Evolutionary conservation across 148 eudicot species (phyloP).

Genomic region (Silene uniflora): DNA sequence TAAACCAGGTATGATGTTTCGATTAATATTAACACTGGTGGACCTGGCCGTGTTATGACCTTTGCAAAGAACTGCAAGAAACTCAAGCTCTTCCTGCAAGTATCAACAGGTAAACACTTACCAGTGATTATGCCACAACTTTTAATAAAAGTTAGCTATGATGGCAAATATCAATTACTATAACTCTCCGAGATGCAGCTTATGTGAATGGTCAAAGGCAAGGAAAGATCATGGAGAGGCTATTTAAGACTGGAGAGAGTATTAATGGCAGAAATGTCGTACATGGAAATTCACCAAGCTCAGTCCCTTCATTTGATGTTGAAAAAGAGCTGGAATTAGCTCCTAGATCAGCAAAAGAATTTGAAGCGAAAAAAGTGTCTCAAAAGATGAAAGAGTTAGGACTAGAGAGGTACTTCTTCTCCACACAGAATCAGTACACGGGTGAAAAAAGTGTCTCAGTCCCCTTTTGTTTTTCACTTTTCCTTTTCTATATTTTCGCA

Average conservation of each 20-base stretch:
- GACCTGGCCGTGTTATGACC: slow-evolving; percentile 84
- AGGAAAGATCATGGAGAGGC: slow-evolving; percentile 86
- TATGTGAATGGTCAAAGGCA: slow-evolving; percentile 96
- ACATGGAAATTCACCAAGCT: slow-evolving; percentile 27
- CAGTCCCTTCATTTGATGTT: slow-evolving; percentile 47
- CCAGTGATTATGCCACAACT: neutral
- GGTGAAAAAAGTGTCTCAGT: too few relatives aligned
- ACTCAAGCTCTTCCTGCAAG: slow-evolving; percentile 78
- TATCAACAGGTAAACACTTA: slow-evolving; percentile 66
- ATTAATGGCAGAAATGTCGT: slow-evolving; percentile 45
- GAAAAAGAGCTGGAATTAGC: slow-evolving; percentile 72
- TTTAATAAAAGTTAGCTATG: neutral
- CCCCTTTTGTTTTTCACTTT: too few relatives aligned
- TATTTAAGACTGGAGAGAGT: slow-evolving; percentile 73
- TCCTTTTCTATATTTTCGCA: neutral
- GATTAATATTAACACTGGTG: slow-evolving; percentile 80
- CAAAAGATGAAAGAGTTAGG: slow-evolving; percentile 79
- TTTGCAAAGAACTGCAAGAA: slow-evolving; percentile 81
- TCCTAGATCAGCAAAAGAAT: slow-evolving; percentile 38
- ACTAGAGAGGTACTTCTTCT: slow-evolving; percentile 52
- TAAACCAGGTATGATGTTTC: slow-evolving; percentile 81
- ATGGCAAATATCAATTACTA: neutral
- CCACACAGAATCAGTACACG: neutral
- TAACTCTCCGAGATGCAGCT: slow-evolving; percentile 41
- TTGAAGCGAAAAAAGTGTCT: slow-evolving; percentile 38